phyloP scores from a whole-genome alignment of 306 rosid species.

The Malus fusca region DNA sequence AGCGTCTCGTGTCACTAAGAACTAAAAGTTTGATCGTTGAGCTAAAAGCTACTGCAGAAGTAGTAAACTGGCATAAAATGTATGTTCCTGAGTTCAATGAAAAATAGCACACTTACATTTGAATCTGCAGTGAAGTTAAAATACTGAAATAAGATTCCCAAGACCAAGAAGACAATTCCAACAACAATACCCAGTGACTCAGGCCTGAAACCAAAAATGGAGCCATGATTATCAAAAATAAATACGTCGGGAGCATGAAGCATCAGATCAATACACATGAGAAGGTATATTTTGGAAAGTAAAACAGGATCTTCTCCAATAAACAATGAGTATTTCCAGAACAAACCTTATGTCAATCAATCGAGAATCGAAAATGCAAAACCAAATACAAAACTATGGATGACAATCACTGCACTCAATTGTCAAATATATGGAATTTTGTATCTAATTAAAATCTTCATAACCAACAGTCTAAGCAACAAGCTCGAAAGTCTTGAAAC shows the following conservation, averaged over 20 bases:
- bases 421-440: neutral
- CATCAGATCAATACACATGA: neutral
- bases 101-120: slow-evolving; percentile 41
- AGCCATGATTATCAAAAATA: neutral
- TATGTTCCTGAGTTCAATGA: neutral
- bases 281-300: neutral
- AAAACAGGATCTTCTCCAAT: neutral
- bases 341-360: neutral
- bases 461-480: neutral
- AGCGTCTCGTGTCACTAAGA: neutral
- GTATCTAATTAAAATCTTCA: neutral
- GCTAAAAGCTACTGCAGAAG: neutral
- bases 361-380: neutral
- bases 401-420: neutral
- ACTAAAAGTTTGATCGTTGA: neutral
- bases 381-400: neutral
- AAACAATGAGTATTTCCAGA: neutral
- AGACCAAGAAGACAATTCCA: slow-evolving; percentile 75
- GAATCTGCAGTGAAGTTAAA: slow-evolving; percentile 90
- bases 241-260: neutral
- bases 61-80: neutral
- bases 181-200: slow-evolving; percentile 92
- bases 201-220: slow-evolving; percentile 52
- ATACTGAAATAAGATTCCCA: slow-evolving; percentile 78
- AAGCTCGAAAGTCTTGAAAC: neutral